Evolutionary conservation across 2,329 filamentous ascomycete genomes (phyloP).

Genomic region (Camillea tinctor): DNA sequence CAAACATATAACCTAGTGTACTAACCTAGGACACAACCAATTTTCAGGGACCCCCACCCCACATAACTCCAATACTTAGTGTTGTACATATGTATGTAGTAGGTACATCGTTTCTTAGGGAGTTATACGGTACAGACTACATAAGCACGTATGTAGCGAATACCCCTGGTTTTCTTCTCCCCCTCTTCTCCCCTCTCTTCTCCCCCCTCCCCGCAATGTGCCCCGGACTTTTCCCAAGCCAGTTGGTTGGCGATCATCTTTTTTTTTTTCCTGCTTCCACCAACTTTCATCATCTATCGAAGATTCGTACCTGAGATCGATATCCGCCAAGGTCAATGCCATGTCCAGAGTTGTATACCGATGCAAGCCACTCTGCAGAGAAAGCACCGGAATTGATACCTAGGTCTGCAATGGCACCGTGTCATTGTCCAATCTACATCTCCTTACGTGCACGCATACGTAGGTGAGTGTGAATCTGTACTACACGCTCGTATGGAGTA

Average conservation of each 20-base stretch:
- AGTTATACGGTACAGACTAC: too few relatives aligned
- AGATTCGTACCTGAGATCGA: constrained; percentile 12
- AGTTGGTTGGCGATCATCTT: constrained; percentile 22
- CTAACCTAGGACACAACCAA: too few relatives aligned
- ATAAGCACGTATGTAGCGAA: too few relatives aligned
- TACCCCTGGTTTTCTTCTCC: too few relatives aligned
- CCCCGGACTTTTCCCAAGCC: constrained; percentile 21
- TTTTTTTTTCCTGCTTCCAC: constrained; percentile 7
- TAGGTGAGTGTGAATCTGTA: neutral
- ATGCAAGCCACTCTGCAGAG: constrained; percentile 4
- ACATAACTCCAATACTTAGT: too few relatives aligned
- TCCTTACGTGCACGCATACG: neutral
- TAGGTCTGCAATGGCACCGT: neutral
- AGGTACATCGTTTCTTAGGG: too few relatives aligned
- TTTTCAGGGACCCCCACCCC: too few relatives aligned
- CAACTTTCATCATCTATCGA: constrained; percentile 14
- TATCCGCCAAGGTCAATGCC: neutral
- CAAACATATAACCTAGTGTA: too few relatives aligned
- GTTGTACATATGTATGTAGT: too few relatives aligned
- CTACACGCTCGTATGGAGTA: too few relatives aligned
- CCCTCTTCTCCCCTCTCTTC: too few relatives aligned
- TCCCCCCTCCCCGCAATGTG: constrained; percentile 19
- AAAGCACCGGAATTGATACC: neutral
- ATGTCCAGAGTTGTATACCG: neutral
- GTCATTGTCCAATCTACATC: neutral